These are phyloP conservation scores for Mollisia scopiformis DNA, from an alignment of 2,329 filamentous ascomycete species.

Conservation along the genomic window DNA sequence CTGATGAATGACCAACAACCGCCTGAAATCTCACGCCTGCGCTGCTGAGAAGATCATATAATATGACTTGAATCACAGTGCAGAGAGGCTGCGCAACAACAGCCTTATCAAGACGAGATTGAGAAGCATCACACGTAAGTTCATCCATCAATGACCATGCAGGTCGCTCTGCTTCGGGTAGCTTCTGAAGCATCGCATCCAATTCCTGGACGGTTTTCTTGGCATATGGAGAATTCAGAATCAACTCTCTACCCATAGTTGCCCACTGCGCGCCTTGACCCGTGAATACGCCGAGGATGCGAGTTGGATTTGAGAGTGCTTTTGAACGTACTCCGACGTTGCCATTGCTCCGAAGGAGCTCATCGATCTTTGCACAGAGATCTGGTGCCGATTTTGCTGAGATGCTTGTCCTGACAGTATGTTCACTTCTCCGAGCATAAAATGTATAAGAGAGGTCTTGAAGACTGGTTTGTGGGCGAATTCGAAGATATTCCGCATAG, in stretches of 20 bases:
- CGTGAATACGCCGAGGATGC: slow-evolving; percentile 8
- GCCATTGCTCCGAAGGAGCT: no score
- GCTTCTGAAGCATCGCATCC: slow-evolving; percentile 33
- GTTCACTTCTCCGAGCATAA: slow-evolving; percentile 5
- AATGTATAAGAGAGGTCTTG: slow-evolving; percentile 10
- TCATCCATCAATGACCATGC: slow-evolving; percentile 23
- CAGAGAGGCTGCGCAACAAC: slow-evolving; percentile 45
- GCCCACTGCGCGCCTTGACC: not conserved
- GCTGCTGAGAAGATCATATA: slow-evolving; percentile 45
- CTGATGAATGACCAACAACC: slow-evolving; percentile 48
- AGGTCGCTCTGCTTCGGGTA: slow-evolving; percentile 16
- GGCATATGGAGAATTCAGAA: slow-evolving; percentile 10
- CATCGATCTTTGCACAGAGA: no score
- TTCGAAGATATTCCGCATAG: not conserved
- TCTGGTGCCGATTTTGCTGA: no score
- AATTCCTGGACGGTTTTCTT: slow-evolving; percentile 11
- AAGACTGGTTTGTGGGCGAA: not conserved
- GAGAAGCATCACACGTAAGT: slow-evolving; percentile 23
- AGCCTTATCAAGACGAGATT: slow-evolving; percentile 16
- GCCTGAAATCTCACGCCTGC: slow-evolving; percentile 42
- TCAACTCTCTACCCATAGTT: not conserved
- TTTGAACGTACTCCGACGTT: no score
- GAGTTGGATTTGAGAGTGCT: slow-evolving; percentile 4
- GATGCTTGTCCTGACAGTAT: no score
- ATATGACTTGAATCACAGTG: slow-evolving; percentile 48